Base-by-base conservation (phyloP, 2,329 filamentous ascomycete genomes). In the Phaeophleospora eucalypticola region DNA sequence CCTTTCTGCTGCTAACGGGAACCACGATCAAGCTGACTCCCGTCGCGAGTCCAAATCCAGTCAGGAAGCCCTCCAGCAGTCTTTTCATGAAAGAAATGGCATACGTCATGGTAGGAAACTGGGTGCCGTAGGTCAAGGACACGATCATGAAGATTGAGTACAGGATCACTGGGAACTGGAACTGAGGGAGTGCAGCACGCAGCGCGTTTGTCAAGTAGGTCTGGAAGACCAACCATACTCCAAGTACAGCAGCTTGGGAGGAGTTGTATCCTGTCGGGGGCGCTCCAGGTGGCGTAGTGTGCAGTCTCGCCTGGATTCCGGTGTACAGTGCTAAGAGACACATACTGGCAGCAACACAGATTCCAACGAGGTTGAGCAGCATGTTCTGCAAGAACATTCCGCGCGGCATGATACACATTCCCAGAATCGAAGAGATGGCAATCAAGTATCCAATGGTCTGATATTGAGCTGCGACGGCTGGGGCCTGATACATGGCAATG, bases 141-240 rank as follows among this genome's bases (percentile, higher is more conserved):
- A 88, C 75, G 52, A 82, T 84, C 41, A 79, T 75, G 37, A 87
- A 77, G 49, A 89, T 87, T 15, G 76, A 77, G 61, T 83, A 87
- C 43, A 86, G 72, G 43, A 89, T 85, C 10, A 80, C 74, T 0
- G 86, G 83, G 41, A 88, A 76, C 40, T 82, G 79, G 40, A 88
- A 74, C 53, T 84, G 80, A 2, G 84, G 83, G 34, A 78, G 75
- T 54, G 81, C 83, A 3, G 83, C 83, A 41, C 84, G 77, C 36
- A 87, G 56, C 1, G 77, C 68, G 61, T 88, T 88, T 48, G 80
- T 73, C 14, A 84, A 58, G 69, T 82, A 89, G 34, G 86, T 84
- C 58, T 82, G 80, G 50, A 81, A 77, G 64, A 88, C 84, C 2
- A 89, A 72, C 82, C 83, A 89, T 3, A 88, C 70, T 0, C 70